Conservation (phyloP, 2,329 filamentous ascomycete genomes). For the Huntiella omanensis region DNA sequence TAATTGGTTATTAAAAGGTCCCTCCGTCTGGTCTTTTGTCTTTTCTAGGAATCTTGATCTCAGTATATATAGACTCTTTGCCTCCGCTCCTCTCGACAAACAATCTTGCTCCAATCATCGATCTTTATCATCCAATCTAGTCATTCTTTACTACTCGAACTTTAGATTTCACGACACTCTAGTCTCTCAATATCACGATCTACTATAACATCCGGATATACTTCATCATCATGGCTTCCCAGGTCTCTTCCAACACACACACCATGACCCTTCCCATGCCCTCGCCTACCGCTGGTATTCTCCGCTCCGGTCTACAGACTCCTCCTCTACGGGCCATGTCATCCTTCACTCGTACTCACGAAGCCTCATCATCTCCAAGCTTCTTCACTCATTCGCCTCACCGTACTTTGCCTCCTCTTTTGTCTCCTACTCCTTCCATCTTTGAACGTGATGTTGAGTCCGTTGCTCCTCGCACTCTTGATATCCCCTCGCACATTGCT, state of each 20-base stretch:
- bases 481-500: conserved; percentile 84
- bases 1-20: too few species aligned
- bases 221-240: conserved; percentile 16
- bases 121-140: background rate
- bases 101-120: too few species aligned
- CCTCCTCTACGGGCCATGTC: conserved; percentile 7
- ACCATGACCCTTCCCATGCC: conserved; percentile 17
- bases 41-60: background rate
- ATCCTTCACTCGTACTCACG: conserved; percentile 16
- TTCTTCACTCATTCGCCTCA: conserved; percentile 40
- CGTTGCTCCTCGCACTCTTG: conserved; percentile 53
- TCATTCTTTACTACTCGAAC: background rate
- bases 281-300: background rate
- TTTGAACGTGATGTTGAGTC: conserved; percentile 86
- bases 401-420: conserved; percentile 41
- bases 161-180: background rate
- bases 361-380: conserved; percentile 24
- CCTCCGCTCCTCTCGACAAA: background rate
- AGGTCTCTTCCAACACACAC: conserved; percentile 42
- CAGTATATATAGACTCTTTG: background rate
- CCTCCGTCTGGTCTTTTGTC: too few species aligned
- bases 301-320: background rate
- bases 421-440: conserved; percentile 59
- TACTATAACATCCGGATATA: background rate
- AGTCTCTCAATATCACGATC: conserved; percentile 1